Base-by-base conservation (phyloP, 257 asterid genomes). In the Solanum corneliomulleri region DNA sequence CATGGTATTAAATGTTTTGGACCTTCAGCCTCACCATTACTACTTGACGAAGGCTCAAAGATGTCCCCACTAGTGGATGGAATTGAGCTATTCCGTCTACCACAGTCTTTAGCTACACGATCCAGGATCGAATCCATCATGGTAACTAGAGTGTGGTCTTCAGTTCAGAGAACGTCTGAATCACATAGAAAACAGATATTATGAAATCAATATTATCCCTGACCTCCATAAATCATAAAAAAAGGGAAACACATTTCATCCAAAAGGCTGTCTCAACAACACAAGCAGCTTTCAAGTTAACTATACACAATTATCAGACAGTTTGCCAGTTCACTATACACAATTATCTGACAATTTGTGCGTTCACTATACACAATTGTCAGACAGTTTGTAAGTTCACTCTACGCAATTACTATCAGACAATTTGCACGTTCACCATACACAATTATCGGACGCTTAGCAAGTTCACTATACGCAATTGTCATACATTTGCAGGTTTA, bases 41-140 rank as follows among this genome's bases (percentile, higher is more conserved):
- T 93, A 83, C 87, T 94, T 78, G 95, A 87, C 66, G 90, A 37
- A 42, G 98, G 95, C 84, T 94, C 95, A 37, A 92, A 94, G 66
- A 92, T 92, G 83, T 92, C 97, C 78, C 93, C 93, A 71, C 88
- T 82, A 49, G 89, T 71, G 74, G 95, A 89, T 86, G 89, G 83
- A 86, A 45, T 85, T 42, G 92, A 41, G 88, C 83, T 82, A 86
- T 75, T 88, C 76, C 87, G 84, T 88, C 93, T 92, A 89, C 87
- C 88, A 88, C 86, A 87, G 39, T 89, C 94, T 88, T 90, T 93
- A 47, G 77, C 88, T 76, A 58, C 88, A 39, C 87, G 88, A 85
- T 91, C 93, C 94, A 92, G 88, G 25, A 66, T 72, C 44, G 41
- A 82, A 85, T 86, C 87, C 88, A 80, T 71, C 84, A 88, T 86